These are phyloP conservation scores for Emericellopsis cladophorae DNA, from an alignment of 2,329 filamentous ascomycete genomes.

Conservation along the genomic window DNA sequence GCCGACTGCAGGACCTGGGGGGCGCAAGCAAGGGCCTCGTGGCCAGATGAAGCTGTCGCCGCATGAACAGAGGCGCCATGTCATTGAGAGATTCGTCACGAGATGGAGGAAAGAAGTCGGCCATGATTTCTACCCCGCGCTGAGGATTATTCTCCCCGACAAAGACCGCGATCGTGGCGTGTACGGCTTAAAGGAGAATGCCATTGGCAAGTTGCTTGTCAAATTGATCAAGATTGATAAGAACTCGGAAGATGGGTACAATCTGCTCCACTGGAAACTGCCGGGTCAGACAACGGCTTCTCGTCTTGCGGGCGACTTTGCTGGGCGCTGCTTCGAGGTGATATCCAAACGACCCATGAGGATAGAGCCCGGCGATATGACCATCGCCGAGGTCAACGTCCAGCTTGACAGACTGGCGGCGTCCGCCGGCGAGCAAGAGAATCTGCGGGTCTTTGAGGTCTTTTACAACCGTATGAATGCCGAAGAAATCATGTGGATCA, in stretches of 20 bases:
- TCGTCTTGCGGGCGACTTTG: slow-evolving; percentile 78
- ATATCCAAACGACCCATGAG: slow-evolving; percentile 73
- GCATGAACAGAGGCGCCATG: slow-evolving; percentile 64
- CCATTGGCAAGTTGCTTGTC: slow-evolving; percentile 81
- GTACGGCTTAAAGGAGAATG: slow-evolving; percentile 88
- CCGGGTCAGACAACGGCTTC: slow-evolving; percentile 55
- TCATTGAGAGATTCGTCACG: slow-evolving; percentile 77
- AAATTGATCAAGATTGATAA: slow-evolving; percentile 87
- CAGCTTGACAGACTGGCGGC: slow-evolving; percentile 67
- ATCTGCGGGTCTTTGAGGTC: slow-evolving; percentile 64
- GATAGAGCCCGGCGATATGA: slow-evolving; percentile 63
- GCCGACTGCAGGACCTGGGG: slow-evolving; percentile 43
- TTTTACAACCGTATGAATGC: slow-evolving; percentile 91
- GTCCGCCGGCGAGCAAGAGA: slow-evolving; percentile 69
- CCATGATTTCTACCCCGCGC: slow-evolving; percentile 82
- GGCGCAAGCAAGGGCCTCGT: slow-evolving; percentile 45
- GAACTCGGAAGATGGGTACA: slow-evolving; percentile 78
- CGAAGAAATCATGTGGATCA: slow-evolving; percentile 86
- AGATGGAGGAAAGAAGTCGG: slow-evolving; percentile 84
- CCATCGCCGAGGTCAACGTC: slow-evolving; percentile 80
- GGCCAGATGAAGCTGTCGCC: slow-evolving; percentile 49
- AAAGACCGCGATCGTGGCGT: slow-evolving; percentile 87
- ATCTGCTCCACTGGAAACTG: slow-evolving; percentile 82
- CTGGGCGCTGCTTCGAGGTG: slow-evolving; percentile 76
- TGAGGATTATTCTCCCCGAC: slow-evolving; percentile 83